These are phyloP conservation scores for Pseudozyma pruni DNA, from an alignment of 1,284 basidiomycete genomes.

Conservation along the genomic window DNA sequence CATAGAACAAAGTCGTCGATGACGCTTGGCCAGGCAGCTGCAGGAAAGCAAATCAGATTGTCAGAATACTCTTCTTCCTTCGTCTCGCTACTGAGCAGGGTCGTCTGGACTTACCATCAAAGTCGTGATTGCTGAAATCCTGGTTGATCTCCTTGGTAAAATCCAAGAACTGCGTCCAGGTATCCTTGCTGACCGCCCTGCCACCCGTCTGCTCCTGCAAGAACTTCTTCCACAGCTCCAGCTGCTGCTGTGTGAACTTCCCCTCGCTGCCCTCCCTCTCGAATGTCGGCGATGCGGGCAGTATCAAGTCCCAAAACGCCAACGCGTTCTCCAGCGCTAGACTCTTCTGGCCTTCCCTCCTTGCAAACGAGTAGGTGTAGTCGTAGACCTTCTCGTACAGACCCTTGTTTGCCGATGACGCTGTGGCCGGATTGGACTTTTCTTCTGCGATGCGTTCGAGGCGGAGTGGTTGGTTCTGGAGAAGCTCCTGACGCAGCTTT, in stretches of 20 bases:
- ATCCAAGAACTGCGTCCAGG: slow-evolving; percentile 84
- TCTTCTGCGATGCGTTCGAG: slow-evolving; percentile 43
- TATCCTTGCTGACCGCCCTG: slow-evolving; percentile 91
- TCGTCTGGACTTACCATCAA: slow-evolving; percentile 76
- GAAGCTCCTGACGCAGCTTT: slow-evolving; percentile 49
- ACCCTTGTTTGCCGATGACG: slow-evolving; percentile 40
- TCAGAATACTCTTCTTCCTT: background rate
- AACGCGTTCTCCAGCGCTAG: slow-evolving; percentile 78
- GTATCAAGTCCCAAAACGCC: slow-evolving; percentile 84
- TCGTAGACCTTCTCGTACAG: slow-evolving; percentile 85
- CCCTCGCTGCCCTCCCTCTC: slow-evolving; percentile 66
- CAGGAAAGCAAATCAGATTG: background rate
- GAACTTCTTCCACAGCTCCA: slow-evolving; percentile 86
- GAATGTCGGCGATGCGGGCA: slow-evolving; percentile 80
- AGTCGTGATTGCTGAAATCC: slow-evolving; percentile 83
- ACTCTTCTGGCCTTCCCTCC: slow-evolving; percentile 75
- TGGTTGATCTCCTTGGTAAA: slow-evolving; percentile 84
- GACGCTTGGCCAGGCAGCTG: slow-evolving; percentile 86
- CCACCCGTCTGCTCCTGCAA: slow-evolving; percentile 75
- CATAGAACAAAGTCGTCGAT: slow-evolving; percentile 82
- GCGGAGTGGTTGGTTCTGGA: slow-evolving; percentile 45
- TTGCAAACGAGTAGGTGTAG: slow-evolving; percentile 87
- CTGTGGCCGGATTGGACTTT: slow-evolving; percentile 36
- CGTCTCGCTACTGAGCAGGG: background rate
- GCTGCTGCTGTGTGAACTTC: slow-evolving; percentile 78